Percentiles rank a stretch among this genome's conserved stretches.
These are phyloP conservation scores for Protomyces pachydermus DNA, from an alignment of 1,139 yeast genomes.

Conservation along the genomic window DNA sequence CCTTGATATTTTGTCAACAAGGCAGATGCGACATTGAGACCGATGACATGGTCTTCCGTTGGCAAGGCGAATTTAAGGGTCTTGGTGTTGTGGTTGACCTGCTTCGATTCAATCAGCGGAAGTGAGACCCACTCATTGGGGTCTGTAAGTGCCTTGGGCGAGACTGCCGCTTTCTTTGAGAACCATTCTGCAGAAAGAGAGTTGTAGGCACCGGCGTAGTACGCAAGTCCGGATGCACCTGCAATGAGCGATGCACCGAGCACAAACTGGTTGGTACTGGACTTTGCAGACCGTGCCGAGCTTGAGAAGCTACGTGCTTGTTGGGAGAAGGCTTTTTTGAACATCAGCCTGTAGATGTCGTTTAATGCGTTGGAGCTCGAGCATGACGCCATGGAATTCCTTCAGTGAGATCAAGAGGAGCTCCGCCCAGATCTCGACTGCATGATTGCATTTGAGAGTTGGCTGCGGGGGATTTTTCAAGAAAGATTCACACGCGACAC, in stretches of 20 bases:
- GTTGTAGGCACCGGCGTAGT: conserved; percentile 5
- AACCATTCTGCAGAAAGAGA: conserved; percentile 20
- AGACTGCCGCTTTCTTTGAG: conserved; percentile 11
- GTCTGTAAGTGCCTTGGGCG: conserved; percentile 27
- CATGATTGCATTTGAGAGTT: neutral
- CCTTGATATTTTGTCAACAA: conserved; percentile 69
- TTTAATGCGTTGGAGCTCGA: neutral
- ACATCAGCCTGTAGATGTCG: neutral
- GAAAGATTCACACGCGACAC: neutral
- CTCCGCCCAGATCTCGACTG: neutral
- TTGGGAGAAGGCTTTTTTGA: neutral
- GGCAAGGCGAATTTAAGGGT: conserved; percentile 70
- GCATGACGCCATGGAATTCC: neutral
- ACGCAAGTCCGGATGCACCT: conserved; percentile 17
- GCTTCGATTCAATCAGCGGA: conserved; percentile 55
- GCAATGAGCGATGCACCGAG: neutral
- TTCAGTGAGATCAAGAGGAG: too few species aligned
- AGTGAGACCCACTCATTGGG: conserved; percentile 65
- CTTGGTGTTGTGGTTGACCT: conserved; percentile 51
- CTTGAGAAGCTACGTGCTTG: neutral
- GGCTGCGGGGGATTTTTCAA: neutral
- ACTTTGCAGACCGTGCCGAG: neutral
- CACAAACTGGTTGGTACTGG: neutral
- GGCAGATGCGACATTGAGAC: conserved; percentile 75
- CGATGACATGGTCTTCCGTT: conserved; percentile 61